These are phyloP conservation scores for Alectoria sarmentosa DNA, from an alignment of 495 filamentous ascomycete genomes.

Conservation along the genomic window DNA sequence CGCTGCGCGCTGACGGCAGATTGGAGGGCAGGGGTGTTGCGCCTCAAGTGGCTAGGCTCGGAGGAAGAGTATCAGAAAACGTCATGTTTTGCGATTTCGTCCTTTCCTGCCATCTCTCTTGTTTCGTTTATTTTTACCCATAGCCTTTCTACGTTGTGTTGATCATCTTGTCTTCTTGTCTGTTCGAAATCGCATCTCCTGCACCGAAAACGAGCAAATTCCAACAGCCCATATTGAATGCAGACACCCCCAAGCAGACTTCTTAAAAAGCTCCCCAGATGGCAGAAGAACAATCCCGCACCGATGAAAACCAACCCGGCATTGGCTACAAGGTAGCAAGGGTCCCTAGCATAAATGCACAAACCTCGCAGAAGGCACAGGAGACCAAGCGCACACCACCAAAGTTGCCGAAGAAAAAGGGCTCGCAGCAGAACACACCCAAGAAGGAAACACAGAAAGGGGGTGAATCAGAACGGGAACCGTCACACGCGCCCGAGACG, in stretches of 20 bases:
- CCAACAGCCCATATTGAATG: conserved; percentile 5
- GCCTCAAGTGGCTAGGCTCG: conserved; percentile 1
- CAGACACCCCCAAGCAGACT: conserved; percentile 15
- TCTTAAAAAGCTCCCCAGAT: conserved; percentile 14
- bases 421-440: conserved; percentile 17
- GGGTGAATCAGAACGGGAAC: conserved; percentile 14
- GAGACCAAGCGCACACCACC: conserved; percentile 24
- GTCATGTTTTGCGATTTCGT: background rate
- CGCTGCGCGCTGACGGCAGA: background rate
- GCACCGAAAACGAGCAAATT: background rate
- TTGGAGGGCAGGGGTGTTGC: background rate
- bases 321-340: conserved; percentile 29
- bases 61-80: background rate
- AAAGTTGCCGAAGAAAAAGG: conserved; percentile 25
- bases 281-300: conserved; percentile 24
- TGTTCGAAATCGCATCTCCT: no score
- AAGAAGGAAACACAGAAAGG: conserved; percentile 21
- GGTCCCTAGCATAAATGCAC: conserved; percentile 21
- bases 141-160: background rate
- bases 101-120: background rate
- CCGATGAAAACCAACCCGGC: conserved; percentile 22
- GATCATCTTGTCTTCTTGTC: background rate
- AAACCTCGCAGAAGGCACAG: conserved; percentile 25
- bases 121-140: no score
- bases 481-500: conserved; percentile 4